phyloP scores from a whole-genome alignment of 2,329 filamentous ascomycete species.

The Leptographium radiaticola region DNA sequence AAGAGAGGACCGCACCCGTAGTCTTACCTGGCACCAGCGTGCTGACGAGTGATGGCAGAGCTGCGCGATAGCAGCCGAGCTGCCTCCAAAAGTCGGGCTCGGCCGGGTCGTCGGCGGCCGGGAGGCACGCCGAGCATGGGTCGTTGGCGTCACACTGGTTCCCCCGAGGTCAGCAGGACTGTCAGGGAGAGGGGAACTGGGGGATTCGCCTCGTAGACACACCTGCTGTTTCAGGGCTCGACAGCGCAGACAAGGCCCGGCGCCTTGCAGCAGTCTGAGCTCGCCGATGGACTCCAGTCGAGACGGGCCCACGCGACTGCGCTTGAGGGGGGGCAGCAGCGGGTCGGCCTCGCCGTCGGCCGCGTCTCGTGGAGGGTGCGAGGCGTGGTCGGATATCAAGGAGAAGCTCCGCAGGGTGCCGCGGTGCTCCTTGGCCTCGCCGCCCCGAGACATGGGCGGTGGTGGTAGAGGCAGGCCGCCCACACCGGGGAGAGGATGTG shows the following conservation, averaged over 20 bases:
- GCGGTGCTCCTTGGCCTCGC: slow-evolving; percentile 21
- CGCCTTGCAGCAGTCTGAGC: slow-evolving; percentile 33
- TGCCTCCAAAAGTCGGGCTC: slow-evolving; percentile 32
- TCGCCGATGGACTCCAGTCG: slow-evolving; percentile 45
- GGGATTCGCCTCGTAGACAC: slow-evolving; percentile 4
- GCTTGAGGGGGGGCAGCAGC: slow-evolving; percentile 40
- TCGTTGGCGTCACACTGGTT: slow-evolving; percentile 38
- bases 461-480: neutral
- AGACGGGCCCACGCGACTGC: slow-evolving; percentile 36
- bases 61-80: slow-evolving; percentile 38
- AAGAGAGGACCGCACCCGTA: neutral
- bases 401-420: slow-evolving; percentile 27
- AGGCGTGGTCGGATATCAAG: slow-evolving; percentile 25
- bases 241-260: slow-evolving; percentile 38
- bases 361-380: slow-evolving; percentile 20
- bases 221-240: slow-evolving; percentile 32
- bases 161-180: neutral
- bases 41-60: slow-evolving; percentile 32
- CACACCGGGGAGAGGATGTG: slow-evolving; percentile 3
- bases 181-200: neutral
- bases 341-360: slow-evolving; percentile 36
- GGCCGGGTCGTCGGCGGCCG: slow-evolving; percentile 16
- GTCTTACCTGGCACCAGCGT: slow-evolving; percentile 35
- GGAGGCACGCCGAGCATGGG: slow-evolving; percentile 32
- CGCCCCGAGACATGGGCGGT: neutral